These are phyloP conservation scores for Bombardia bombarda DNA, from an alignment of 495 filamentous ascomycete genomes.

Conservation along the genomic window DNA sequence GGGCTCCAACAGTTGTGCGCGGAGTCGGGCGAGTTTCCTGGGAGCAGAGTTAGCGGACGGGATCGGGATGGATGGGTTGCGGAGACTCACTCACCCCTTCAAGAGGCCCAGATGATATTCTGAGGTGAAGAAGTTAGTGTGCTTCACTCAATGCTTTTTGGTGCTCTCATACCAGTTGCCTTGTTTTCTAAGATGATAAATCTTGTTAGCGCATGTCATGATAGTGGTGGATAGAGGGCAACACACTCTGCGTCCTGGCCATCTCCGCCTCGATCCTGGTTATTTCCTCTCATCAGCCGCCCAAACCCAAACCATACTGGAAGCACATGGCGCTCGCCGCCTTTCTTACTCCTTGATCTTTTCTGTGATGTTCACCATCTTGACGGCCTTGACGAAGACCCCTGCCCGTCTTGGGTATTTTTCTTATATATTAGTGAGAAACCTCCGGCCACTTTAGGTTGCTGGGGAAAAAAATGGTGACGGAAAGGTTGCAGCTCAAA, in stretches of 20 bases:
- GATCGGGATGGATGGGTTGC: background rate
- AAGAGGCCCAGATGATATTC: slow-evolving; percentile 97
- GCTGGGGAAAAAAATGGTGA: background rate
- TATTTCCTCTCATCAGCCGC: slow-evolving; percentile 12
- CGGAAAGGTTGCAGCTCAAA: too few relatives aligned
- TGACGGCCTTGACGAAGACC: slow-evolving; percentile 34
- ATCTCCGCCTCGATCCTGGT: slow-evolving; percentile 98
- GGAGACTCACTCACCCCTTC: slow-evolving; percentile 65
- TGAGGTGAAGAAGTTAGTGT: slow-evolving; percentile 20
- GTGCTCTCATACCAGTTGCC: slow-evolving; percentile 79
- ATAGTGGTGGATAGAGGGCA: background rate
- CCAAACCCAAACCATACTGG: background rate
- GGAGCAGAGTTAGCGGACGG: slow-evolving; percentile 5
- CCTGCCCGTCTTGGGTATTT: background rate
- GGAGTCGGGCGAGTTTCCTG: slow-evolving; percentile 91
- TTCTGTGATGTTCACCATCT: slow-evolving; percentile 99
- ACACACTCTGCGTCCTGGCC: slow-evolving; percentile 85
- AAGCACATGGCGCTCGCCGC: too few relatives aligned
- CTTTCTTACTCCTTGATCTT: slow-evolving; percentile 92
- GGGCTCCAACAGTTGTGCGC: slow-evolving; percentile 93
- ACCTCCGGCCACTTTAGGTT: background rate
- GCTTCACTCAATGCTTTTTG: background rate
- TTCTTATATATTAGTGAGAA: background rate
- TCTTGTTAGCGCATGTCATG: background rate
- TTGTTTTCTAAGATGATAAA: slow-evolving; percentile 70